These are phyloP conservation scores for Polychaeton citri DNA, from an alignment of 2,329 filamentous ascomycete genomes.

Conservation along the genomic window DNA sequence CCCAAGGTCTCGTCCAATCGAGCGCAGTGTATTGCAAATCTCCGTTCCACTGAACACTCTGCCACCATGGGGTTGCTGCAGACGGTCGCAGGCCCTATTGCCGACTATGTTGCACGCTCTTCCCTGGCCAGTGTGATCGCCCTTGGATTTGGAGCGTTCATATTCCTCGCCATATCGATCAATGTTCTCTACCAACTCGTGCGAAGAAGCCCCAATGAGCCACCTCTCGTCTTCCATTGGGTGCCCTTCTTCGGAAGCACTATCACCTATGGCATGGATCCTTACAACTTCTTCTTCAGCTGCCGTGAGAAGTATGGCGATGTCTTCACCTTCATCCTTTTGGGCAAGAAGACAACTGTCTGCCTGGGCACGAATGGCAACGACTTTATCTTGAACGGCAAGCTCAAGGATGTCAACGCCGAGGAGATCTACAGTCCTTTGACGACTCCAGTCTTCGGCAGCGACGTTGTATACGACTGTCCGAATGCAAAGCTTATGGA, in stretches of 20 bases:
- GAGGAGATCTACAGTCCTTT: slow-evolving; percentile 82
- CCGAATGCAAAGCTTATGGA: slow-evolving; percentile 89
- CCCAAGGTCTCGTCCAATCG: no score
- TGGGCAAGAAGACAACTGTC: slow-evolving; percentile 82
- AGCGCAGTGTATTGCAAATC: no score
- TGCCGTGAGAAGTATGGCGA: slow-evolving; percentile 74
- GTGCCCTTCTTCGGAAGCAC: slow-evolving; percentile 74
- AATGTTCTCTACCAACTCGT: slow-evolving; percentile 66
- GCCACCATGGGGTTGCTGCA: slow-evolving; percentile 39
- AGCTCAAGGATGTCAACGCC: slow-evolving; percentile 76
- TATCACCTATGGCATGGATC: slow-evolving; percentile 87
- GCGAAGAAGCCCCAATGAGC: slow-evolving; percentile 54
- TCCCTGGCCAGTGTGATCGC: slow-evolving; percentile 32
- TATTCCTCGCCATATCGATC: slow-evolving; percentile 49
- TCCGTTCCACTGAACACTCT: no score
- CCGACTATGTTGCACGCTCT: slow-evolving; percentile 26
- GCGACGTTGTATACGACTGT: slow-evolving; percentile 81
- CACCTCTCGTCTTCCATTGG: slow-evolving; percentile 51
- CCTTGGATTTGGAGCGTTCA: slow-evolving; percentile 32
- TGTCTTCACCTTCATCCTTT: slow-evolving; percentile 76
- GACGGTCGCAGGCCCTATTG: slow-evolving; percentile 34
- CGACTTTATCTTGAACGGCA: slow-evolving; percentile 84
- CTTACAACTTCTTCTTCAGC: slow-evolving; percentile 68
- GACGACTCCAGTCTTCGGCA: slow-evolving; percentile 59
- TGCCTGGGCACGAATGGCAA: slow-evolving; percentile 71